phyloP scores from a whole-genome alignment of 176 grass and related monocot genomes.

The Eragrostis curvula region DNA sequence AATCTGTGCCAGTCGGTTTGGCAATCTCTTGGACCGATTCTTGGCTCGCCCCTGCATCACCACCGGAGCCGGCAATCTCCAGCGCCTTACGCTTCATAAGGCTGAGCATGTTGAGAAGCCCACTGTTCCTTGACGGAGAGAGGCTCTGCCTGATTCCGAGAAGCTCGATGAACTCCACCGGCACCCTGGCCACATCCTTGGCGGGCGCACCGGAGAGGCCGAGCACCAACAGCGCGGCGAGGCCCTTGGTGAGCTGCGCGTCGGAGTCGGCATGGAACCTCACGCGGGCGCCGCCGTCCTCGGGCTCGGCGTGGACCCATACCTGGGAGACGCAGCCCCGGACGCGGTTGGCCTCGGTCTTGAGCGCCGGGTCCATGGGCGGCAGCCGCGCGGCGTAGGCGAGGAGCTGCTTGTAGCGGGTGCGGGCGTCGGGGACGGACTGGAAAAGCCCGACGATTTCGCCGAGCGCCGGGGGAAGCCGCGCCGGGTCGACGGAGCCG shows the following conservation, averaged over 20 bases:
- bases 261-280: conserved; percentile 84
- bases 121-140: conserved; percentile 73
- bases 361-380: conserved; percentile 70
- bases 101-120: conserved; percentile 84
- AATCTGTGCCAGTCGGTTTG: neutral
- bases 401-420: conserved; percentile 94
- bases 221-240: conserved; percentile 79
- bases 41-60: neutral
- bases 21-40: neutral
- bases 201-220: conserved; percentile 71
- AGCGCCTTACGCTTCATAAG: conserved; percentile 89
- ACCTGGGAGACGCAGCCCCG: conserved; percentile 80
- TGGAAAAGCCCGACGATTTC: conserved; percentile 82
- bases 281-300: conserved; percentile 26
- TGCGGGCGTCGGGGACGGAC: conserved; percentile 66
- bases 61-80: conserved; percentile 42
- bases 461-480: conserved; percentile 59
- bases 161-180: conserved; percentile 67
- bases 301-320: conserved; percentile 74
- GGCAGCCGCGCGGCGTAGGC: conserved; percentile 74
- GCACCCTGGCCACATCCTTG: conserved; percentile 53
- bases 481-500: conserved; percentile 44
- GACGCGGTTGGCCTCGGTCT: conserved; percentile 76
- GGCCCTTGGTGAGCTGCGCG: conserved; percentile 81
- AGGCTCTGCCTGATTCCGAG: conserved; percentile 80